Evolutionary conservation across 2,329 filamentous ascomycete species (phyloP).

Genomic region (Sclerotinia spermophila): DNA sequence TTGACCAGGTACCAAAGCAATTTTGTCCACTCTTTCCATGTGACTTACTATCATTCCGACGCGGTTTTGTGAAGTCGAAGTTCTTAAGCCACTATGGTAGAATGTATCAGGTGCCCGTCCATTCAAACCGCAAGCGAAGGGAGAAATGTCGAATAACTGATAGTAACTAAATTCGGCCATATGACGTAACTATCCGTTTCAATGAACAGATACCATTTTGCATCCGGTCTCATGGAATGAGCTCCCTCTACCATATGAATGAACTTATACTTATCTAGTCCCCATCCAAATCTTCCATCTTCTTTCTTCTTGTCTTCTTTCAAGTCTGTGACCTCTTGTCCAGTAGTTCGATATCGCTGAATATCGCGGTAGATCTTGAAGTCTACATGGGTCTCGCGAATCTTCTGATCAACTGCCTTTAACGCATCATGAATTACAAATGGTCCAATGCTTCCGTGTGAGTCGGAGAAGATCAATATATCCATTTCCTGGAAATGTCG

Average conservation of each 20-base stretch:
- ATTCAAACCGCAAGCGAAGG: neutral
- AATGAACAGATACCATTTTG: constrained; percentile 58
- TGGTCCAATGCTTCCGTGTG: constrained; percentile 47
- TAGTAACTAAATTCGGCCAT: constrained; percentile 47
- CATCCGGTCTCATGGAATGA: constrained; percentile 47
- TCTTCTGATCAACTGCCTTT: constrained; percentile 43
- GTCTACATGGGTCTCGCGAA: constrained; percentile 42
- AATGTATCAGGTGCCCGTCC: neutral
- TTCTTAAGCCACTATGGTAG: constrained; percentile 43
- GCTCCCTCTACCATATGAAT: constrained; percentile 55
- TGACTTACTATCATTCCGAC: neutral
- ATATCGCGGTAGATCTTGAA: constrained; percentile 46
- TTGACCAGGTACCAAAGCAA: neutral
- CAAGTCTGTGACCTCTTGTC: constrained; percentile 45
- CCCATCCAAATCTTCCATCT: constrained; percentile 44
- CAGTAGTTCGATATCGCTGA: constrained; percentile 43
- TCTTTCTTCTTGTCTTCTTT: constrained; percentile 21
- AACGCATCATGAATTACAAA: constrained; percentile 47
- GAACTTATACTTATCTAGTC: constrained; percentile 60
- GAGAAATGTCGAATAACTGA: neutral
- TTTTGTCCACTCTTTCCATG: neutral
- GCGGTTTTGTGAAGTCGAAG: constrained; percentile 44
- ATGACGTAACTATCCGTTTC: constrained; percentile 57
- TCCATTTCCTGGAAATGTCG: constrained; percentile 44
- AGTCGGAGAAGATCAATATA: constrained; percentile 56